phyloP scores from a whole-genome alignment of 495 filamentous ascomycete species.

The Aspergillus indologenus region DNA sequence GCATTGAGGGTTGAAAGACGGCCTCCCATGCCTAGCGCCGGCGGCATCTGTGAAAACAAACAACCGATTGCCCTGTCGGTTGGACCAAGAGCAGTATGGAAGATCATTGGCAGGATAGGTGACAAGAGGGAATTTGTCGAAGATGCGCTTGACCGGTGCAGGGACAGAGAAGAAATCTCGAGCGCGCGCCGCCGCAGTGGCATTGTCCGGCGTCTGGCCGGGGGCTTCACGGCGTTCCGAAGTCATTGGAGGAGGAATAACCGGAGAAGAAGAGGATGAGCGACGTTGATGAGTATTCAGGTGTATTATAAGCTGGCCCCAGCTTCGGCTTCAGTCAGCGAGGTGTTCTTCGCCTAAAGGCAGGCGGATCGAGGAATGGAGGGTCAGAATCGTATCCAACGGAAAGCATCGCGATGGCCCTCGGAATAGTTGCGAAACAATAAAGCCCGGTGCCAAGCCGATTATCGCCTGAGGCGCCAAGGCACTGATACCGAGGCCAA shows the following conservation, averaged over 20 bases:
- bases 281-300: too few relatives aligned
- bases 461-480: background rate
- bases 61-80: constrained; percentile 54
- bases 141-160: constrained; percentile 71
- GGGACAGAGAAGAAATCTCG: constrained; percentile 63
- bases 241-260: constrained; percentile 30
- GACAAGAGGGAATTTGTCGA: constrained; percentile 75
- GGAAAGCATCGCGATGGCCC: background rate
- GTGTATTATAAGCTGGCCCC: constrained; percentile 1
- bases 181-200: constrained; percentile 18
- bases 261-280: background rate
- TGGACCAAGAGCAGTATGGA: constrained; percentile 58
- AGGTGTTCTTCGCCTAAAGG: too few relatives aligned
- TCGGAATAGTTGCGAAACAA: background rate
- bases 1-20: constrained; percentile 90
- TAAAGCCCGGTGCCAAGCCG: background rate
- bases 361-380: background rate
- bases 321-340: background rate
- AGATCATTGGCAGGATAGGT: constrained; percentile 77
- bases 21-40: constrained; percentile 59
- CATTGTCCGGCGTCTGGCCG: constrained; percentile 22
- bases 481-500: background rate
- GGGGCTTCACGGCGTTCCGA: constrained; percentile 26
- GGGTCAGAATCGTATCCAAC: background rate
- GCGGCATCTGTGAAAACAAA: constrained; percentile 73